These are phyloP conservation scores for Sporobolomyces pararoseus DNA, from an alignment of 768 basidiomycete species.

Conservation along the genomic window DNA sequence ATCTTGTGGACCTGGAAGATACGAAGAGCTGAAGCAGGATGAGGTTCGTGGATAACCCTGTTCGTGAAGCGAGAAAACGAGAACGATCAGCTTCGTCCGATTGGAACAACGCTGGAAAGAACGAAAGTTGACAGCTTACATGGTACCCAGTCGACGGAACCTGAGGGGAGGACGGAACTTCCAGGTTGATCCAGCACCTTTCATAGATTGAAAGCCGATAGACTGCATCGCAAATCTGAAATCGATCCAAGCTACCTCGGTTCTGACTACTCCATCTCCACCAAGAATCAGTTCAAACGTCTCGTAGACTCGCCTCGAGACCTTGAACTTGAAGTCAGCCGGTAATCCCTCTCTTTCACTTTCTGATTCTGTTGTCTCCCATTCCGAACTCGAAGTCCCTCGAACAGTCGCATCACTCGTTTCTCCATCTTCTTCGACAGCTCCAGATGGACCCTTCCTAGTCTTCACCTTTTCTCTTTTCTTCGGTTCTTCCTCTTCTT, in stretches of 20 bases:
- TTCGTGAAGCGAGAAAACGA: neutral
- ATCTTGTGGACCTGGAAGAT: conserved; percentile 1
- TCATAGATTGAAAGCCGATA: conserved; percentile 13
- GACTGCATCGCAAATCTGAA: conserved; percentile 16
- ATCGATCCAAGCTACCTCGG: conserved; percentile 22
- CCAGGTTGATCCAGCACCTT: conserved; percentile 9
- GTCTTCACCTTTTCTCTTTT: neutral
- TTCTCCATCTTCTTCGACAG: neutral
- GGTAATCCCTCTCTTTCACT: neutral
- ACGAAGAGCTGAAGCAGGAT: conserved; percentile 5
- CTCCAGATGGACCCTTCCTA: neutral
- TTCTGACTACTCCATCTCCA: neutral
- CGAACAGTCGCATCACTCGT: neutral
- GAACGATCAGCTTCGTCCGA: neutral
- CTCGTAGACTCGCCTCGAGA: neutral
- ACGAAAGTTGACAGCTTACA: conserved; percentile 8
- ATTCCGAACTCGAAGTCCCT: neutral
- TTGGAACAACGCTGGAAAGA: no score
- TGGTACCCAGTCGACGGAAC: neutral
- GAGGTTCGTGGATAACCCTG: conserved; percentile 22
- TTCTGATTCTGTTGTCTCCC: neutral
- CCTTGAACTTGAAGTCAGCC: neutral
- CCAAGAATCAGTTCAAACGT: neutral
- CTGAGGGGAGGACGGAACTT: conserved; percentile 14
- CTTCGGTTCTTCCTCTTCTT: neutral